These are phyloP conservation scores for Aegilops tauschii DNA, from an alignment of 176 grass and related monocot species.

Conservation along the genomic window DNA sequence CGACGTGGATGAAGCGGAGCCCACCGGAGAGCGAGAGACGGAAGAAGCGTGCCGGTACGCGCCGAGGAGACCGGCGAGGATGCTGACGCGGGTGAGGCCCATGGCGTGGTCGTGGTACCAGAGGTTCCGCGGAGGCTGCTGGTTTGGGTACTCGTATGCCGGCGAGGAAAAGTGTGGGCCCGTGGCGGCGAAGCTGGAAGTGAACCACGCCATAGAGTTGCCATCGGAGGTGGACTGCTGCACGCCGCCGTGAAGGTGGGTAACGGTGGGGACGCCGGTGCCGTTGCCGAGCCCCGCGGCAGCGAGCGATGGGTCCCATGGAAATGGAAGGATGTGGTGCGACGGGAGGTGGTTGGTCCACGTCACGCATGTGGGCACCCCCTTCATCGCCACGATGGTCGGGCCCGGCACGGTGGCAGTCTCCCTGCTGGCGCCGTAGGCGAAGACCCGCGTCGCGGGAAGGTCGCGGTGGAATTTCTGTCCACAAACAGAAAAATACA, in stretches of 20 bases:
- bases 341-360: slow-evolving; percentile 71
- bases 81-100: slow-evolving; percentile 67
- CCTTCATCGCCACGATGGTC: slow-evolving; percentile 60
- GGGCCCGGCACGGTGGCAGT: slow-evolving; percentile 57
- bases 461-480: slow-evolving; percentile 90
- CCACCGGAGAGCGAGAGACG: slow-evolving; percentile 40
- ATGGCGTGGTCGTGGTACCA: slow-evolving; percentile 91
- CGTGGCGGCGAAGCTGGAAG: slow-evolving; percentile 29
- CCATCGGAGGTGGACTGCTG: slow-evolving; percentile 67
- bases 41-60: slow-evolving; percentile 67
- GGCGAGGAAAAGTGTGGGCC: slow-evolving; percentile 39
- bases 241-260: slow-evolving; percentile 88
- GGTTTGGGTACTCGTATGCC: slow-evolving; percentile 54
- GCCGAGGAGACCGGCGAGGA: slow-evolving; percentile 70
- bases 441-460: slow-evolving; percentile 60
- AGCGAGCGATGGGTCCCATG: slow-evolving; percentile 56
- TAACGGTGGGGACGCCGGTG: slow-evolving; percentile 48
- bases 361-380: slow-evolving; percentile 55
- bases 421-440: slow-evolving; percentile 44
- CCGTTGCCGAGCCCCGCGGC: not conserved
- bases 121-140: slow-evolving; percentile 63
- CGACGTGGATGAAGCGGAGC: slow-evolving; percentile 49
- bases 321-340: slow-evolving; percentile 55
- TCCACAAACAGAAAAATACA: not conserved
- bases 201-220: slow-evolving; percentile 72